Percentiles rank a stretch among this genome's conserved stretches.
phyloP scores from a whole-genome alignment of 202 grass and related monocot genomes.

The Dendrocalamus latiflorus region DNA sequence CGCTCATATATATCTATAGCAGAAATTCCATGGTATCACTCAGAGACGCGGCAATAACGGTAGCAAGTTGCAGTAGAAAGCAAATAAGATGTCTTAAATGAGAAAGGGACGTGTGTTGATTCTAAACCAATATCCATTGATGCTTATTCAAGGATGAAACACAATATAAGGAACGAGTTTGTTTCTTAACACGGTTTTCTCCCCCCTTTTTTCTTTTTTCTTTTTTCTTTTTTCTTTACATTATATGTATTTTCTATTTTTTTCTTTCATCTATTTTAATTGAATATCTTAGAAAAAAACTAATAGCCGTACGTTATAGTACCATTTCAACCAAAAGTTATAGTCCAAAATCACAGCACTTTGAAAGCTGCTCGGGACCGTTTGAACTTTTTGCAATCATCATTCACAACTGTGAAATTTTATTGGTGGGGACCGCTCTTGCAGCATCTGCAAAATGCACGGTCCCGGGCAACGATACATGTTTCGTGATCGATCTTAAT shows the following conservation, averaged over 20 bases:
- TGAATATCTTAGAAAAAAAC: too few relatives aligned
- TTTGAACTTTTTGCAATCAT: neutral
- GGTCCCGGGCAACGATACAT: neutral
- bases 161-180: too few relatives aligned
- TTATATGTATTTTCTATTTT: too few relatives aligned
- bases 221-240: too few relatives aligned
- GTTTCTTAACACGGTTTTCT: too few relatives aligned
- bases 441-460: neutral
- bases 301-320: rapidly evolving
- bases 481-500: neutral
- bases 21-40: neutral
- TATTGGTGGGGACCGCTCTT: neutral
- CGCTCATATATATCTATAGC: neutral
- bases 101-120: neutral
- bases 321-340: too few relatives aligned
- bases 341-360: too few relatives aligned
- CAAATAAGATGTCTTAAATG: neutral
- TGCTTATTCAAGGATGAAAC: neutral
- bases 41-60: neutral
- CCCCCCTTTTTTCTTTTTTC: too few relatives aligned
- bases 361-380: neutral
- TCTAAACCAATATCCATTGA: neutral
- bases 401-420: neutral
- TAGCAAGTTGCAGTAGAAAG: neutral
- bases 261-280: too few relatives aligned